Conservation (phyloP, 257 asterid genomes). For the Cruciata laevipes region DNA sequence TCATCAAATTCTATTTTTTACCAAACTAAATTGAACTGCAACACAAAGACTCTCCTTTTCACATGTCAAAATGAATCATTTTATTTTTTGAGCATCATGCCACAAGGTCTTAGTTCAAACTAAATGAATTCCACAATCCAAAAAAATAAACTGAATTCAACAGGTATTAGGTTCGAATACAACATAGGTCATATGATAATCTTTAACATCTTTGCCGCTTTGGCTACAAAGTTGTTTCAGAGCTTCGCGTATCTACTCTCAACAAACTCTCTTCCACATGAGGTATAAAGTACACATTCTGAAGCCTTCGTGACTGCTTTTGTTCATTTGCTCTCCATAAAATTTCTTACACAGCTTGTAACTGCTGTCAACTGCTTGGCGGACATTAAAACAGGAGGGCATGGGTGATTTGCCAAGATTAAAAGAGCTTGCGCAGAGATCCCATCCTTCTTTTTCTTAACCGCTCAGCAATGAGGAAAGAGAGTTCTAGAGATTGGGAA, state of each 20-base stretch:
- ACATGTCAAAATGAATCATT: neutral
- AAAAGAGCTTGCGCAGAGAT: constrained; percentile 31
- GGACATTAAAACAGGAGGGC: neutral
- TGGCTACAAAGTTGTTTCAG: neutral
- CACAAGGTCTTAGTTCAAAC: neutral
- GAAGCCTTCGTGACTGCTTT: neutral
- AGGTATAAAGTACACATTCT: neutral
- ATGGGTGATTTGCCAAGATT: constrained; percentile 7
- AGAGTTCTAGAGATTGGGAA: constrained; percentile 75
- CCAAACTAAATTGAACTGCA: too few relatives aligned
- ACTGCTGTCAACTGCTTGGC: neutral
- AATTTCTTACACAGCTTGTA: neutral
- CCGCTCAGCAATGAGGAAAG: constrained; percentile 65
- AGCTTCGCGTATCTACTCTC: neutral
- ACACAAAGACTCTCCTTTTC: too few relatives aligned
- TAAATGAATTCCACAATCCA: neutral
- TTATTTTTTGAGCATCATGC: neutral
- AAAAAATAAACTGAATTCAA: too few relatives aligned
- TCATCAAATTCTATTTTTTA: too few relatives aligned
- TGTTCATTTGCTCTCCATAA: constrained; percentile 1
- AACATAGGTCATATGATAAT: neutral
- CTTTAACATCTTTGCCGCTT: neutral
- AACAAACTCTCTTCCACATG: neutral
- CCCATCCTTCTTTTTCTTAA: constrained; percentile 61
- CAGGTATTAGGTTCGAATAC: constrained; percentile 1